Conservation (phyloP, 2,329 filamentous ascomycete species). For the Penicillium sp. region DNA sequence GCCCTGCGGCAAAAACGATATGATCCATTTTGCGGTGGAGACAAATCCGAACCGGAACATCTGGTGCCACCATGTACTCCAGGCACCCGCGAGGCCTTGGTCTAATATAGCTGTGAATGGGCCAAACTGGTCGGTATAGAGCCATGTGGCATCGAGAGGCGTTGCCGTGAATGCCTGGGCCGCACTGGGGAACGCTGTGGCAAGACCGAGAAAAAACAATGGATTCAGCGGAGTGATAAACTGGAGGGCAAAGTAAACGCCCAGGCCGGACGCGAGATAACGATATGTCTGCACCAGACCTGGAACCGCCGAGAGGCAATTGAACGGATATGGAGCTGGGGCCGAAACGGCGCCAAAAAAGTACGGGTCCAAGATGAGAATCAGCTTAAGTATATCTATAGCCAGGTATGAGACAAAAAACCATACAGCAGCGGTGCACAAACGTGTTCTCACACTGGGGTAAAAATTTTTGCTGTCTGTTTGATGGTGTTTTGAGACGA, state of each 20-base stretch:
- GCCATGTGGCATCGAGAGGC: conserved; percentile 63
- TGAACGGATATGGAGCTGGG: conserved; percentile 49
- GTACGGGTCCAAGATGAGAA: conserved; percentile 78
- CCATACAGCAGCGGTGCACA: conserved; percentile 51
- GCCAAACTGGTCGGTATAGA: conserved; percentile 66
- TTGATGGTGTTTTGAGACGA: conserved; percentile 16
- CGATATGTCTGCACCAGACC: conserved; percentile 61
- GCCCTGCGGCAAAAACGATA: conserved; percentile 32
- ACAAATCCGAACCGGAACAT: conserved; percentile 70
- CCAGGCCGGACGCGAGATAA: conserved; percentile 59
- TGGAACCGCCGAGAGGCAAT: conserved; percentile 40
- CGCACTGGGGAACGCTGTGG: conserved; percentile 54
- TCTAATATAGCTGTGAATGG: conserved; percentile 50
- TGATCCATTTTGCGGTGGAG: conserved; percentile 46
- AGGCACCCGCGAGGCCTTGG: conserved; percentile 77
- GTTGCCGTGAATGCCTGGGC: conserved; percentile 66
- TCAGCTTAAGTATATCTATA: conserved; percentile 71
- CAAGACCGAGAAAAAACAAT: conserved; percentile 61
- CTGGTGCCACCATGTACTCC: conserved; percentile 91
- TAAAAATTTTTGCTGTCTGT: conserved; percentile 25
- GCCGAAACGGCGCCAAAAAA: conserved; percentile 66
- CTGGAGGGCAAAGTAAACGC: conserved; percentile 65
- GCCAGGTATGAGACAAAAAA: conserved; percentile 66
- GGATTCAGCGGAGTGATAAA: conserved; percentile 66
- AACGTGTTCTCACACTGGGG: conserved; percentile 50